Conservation (phyloP, 83 land plant genomes). For the Diphasiastrum complanatum region DNA sequence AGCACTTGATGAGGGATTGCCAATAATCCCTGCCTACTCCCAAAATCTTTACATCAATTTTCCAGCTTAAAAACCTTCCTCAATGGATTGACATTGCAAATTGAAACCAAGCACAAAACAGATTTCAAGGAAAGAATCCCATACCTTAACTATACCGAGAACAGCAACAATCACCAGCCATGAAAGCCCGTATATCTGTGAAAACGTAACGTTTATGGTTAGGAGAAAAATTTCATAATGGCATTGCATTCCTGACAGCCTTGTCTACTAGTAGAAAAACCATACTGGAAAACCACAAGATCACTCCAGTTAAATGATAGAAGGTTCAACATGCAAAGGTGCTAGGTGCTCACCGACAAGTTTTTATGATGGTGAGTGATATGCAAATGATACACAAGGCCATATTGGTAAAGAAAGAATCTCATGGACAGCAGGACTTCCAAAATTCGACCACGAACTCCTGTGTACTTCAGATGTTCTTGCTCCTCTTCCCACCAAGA, state of each 20-base stretch:
- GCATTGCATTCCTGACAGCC: too few species aligned
- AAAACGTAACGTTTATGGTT: background rate
- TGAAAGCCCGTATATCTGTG: constrained; percentile 73
- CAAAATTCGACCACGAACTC: constrained; percentile 50
- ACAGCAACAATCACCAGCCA: constrained; percentile 73
- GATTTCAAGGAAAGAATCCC: too few species aligned
- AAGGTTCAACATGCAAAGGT: background rate
- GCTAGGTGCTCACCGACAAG: constrained; percentile 39
- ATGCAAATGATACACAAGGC: constrained; percentile 73
- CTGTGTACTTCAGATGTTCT: constrained; percentile 66
- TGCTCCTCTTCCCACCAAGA: constrained; percentile 97
- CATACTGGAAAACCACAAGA: too few species aligned
- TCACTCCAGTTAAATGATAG: background rate
- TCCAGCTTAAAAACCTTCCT: too few species aligned
- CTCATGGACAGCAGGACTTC: constrained; percentile 62
- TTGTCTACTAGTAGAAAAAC: too few species aligned
- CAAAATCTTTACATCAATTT: too few species aligned
- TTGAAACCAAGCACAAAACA: too few species aligned
- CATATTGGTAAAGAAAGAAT: constrained; percentile 80
- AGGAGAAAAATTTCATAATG: too few species aligned
- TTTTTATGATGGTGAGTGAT: constrained; percentile 36
- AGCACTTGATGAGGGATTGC: too few species aligned
- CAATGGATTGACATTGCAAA: too few species aligned
- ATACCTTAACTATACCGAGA: constrained; percentile 56
- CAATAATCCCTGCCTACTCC: too few species aligned